Evolutionary conservation across 2,329 filamentous ascomycete species (phyloP).

Genomic region (Metarhizium rileyi): DNA sequence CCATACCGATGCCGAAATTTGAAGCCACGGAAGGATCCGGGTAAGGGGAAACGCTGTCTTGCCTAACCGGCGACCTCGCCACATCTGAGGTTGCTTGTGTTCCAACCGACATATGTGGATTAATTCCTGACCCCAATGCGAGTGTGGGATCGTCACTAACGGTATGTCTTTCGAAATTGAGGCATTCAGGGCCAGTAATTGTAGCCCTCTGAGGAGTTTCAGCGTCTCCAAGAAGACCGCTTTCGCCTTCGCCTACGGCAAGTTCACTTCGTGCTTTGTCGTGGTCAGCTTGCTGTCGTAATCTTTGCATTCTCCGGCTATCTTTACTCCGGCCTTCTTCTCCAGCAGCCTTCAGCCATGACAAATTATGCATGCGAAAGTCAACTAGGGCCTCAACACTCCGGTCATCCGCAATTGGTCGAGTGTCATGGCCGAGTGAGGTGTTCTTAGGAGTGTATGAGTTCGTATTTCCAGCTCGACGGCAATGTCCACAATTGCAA

Average conservation of each 20-base stretch:
- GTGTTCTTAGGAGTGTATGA: constrained; percentile 85
- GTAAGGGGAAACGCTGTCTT: constrained; percentile 26
- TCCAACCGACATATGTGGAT: not conserved
- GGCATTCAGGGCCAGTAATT: not conserved
- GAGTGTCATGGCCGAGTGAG: constrained; percentile 82
- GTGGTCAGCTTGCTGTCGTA: constrained; percentile 46
- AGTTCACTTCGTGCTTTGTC: constrained; percentile 42
- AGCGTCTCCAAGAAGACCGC: constrained; percentile 11
- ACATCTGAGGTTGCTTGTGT: not conserved
- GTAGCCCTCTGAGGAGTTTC: not conserved
- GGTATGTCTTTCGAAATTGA: not conserved
- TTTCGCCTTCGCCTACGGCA: constrained; percentile 17
- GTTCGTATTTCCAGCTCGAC: constrained; percentile 52
- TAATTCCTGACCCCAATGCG: not conserved
- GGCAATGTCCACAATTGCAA: constrained; percentile 79
- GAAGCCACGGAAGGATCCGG: constrained; percentile 39
- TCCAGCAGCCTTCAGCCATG: constrained; percentile 60
- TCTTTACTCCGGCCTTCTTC: constrained; percentile 48
- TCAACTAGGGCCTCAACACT: constrained; percentile 88
- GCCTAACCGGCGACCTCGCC: not conserved
- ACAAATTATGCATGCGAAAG: constrained; percentile 79
- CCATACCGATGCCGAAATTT: constrained; percentile 46
- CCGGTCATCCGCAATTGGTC: constrained; percentile 77
- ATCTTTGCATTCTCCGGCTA: constrained; percentile 45
- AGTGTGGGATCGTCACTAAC: not conserved